Percentiles rank a stretch among this genome's conserved stretches.
These are phyloP conservation scores for Conoideocrella luteorostrata DNA, from an alignment of 2,329 filamentous ascomycete species.

Conservation along the genomic window DNA sequence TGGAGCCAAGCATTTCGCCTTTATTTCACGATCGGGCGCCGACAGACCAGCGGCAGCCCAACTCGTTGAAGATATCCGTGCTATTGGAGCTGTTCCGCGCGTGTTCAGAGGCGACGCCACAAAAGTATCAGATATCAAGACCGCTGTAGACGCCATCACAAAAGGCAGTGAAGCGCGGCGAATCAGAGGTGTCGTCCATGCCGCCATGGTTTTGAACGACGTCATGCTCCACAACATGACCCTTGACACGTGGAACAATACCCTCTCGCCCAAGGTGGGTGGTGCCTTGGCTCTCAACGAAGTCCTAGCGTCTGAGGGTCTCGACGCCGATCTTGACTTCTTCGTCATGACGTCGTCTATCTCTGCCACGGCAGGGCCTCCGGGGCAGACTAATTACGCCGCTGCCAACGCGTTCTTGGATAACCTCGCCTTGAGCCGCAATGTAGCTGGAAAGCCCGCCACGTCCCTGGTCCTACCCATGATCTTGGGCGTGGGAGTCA, in stretches of 20 bases:
- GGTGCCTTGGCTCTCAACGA: constrained; percentile 29
- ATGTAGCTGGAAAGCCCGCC: neutral
- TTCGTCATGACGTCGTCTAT: constrained; percentile 29
- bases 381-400: constrained; percentile 33
- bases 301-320: neutral
- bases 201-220: neutral
- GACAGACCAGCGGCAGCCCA: neutral
- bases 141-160: neutral
- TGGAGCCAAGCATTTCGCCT: neutral
- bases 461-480: neutral
- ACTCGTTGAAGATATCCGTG: neutral
- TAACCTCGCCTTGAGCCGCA: constrained; percentile 28
- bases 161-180: neutral
- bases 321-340: constrained; percentile 25
- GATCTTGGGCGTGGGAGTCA: neutral
- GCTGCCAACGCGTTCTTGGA: constrained; percentile 36
- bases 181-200: neutral
- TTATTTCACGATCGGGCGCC: neutral
- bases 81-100: constrained; percentile 15
- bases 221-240: constrained; percentile 27
- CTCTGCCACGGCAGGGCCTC: constrained; percentile 24
- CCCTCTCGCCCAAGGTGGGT: constrained; percentile 22
- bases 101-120: neutral
- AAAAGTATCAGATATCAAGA: neutral
- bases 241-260: constrained; percentile 21